Percentiles rank a stretch among this genome's conserved stretches.
phyloP scores from a whole-genome alignment of 345 rosid genomes.

The Cardiospermum halicacabum region DNA sequence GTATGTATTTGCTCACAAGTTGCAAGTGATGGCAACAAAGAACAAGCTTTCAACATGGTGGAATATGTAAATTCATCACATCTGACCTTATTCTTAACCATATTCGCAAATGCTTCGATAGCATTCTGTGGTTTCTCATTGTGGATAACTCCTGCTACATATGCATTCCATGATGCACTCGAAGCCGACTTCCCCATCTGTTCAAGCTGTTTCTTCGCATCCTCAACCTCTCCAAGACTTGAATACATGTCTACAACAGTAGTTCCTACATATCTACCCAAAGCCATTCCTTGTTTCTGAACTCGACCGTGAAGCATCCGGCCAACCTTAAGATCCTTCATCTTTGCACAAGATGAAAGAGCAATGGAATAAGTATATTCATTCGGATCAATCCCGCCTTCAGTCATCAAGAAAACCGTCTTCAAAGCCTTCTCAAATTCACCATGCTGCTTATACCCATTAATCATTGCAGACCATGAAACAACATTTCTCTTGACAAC shows the following conservation, averaged over 20 bases:
- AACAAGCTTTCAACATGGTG: constrained; percentile 23
- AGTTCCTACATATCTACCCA: constrained; percentile 20
- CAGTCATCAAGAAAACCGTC: constrained; percentile 20
- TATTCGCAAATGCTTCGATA: constrained; percentile 15
- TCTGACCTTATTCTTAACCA: constrained; percentile 13
- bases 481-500: constrained; percentile 19
- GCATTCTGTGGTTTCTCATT: constrained; percentile 20
- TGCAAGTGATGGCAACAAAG: constrained; percentile 24
- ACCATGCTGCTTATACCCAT: constrained; percentile 20
- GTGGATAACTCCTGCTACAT: constrained; percentile 18
- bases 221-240: constrained; percentile 14
- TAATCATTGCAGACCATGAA: constrained; percentile 23
- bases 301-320: constrained; percentile 20
- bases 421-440: constrained; percentile 20
- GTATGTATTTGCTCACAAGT: constrained; percentile 25
- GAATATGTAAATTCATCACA: constrained; percentile 30
- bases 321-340: constrained; percentile 10
- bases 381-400: constrained; percentile 22
- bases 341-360: constrained; percentile 21
- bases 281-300: constrained; percentile 22
- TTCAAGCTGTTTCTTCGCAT: constrained; percentile 16
- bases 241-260: constrained; percentile 26
- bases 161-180: constrained; percentile 19
- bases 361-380: constrained; percentile 20
- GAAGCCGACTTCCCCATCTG: constrained; percentile 16